Evolutionary conservation across 306 rosid genomes (phyloP).

Genomic region (Calophaca sinica): DNA sequence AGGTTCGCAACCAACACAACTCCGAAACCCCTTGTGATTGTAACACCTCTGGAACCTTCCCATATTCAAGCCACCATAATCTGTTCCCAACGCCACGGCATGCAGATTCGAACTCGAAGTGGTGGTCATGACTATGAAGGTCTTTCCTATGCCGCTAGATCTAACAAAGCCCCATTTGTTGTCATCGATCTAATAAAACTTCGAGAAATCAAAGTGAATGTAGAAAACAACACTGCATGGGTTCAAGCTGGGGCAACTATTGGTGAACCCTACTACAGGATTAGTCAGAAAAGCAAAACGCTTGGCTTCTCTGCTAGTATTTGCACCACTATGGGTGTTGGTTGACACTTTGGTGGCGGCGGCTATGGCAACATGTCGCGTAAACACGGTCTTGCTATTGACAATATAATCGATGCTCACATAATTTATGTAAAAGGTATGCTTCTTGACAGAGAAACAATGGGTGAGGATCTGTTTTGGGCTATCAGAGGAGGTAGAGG

Average conservation of each 20-base stretch:
- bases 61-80: conserved; percentile 61
- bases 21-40: background rate
- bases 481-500: too few relatives aligned
- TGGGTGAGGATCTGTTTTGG: too few relatives aligned
- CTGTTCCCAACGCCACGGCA: conserved; percentile 52
- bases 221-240: background rate
- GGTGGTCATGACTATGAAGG: conserved; percentile 57
- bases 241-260: background rate
- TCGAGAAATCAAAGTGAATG: conserved; percentile 40
- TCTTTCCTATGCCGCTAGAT: background rate
- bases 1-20: conserved; percentile 49
- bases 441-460: too few relatives aligned
- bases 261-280: background rate
- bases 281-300: background rate
- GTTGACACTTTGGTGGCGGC: background rate
- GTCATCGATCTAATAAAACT: conserved; percentile 62
- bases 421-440: too few relatives aligned
- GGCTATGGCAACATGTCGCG: too few relatives aligned
- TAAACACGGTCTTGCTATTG: too few relatives aligned
- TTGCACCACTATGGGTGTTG: conserved; percentile 30
- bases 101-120: conserved; percentile 62
- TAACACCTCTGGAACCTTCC: conserved; percentile 36
- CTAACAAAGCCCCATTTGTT: conserved; percentile 46
- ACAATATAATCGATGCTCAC: too few relatives aligned
- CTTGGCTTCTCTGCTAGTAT: conserved; percentile 42